Evolutionary conservation across 129 eudicot species (phyloP), one percentile per base, ranked within the genome.

Genomic region (Dittrichia graveolens): DNA sequence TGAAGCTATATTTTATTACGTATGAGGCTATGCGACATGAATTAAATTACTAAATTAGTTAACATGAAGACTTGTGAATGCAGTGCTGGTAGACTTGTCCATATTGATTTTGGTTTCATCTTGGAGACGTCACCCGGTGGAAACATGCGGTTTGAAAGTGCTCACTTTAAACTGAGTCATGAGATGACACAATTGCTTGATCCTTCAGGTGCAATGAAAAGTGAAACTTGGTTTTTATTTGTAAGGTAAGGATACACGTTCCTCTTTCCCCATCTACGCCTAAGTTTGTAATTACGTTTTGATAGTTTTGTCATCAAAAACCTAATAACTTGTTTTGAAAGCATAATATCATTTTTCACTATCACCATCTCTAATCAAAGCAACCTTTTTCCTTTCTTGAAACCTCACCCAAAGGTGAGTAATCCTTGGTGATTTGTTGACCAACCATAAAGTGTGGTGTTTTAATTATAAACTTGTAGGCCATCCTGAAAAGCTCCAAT

Each of bases 111-210:
- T 83, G 99, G 99, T 75, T 95, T 95, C 80, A 95, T 95, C 57
- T 77, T 95, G 72, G 99, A 95, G 80, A 95, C 91, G 24, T 95
- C 99, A 41, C 99, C 99, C 40, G 99, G 99, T 63, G 89, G 89
- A 44, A 95, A 95, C 78, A 90, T 95, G 99, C 91, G 99, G 77
- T 95, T 95, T 60, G 99, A 95, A 79, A 95, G 97, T 74, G 99
- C 99, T 62, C 97, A 95, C 80, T 95, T 95, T 75, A 95, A 95
- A 80, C 89, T 95, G 74, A 95, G 99, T 79, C 99, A 95, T 53
- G 99, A 95, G 81, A 95, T 95, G 99, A 95, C 97, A 47, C 99
- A 95, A 72, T 72, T 95, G 65, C 95, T 95, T 54, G 99, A 95
- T 73, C 99, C 99, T 39, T 95, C 99, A 14, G 96, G 96, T 43